Percentiles rank a stretch among this genome's conserved stretches.
phyloP scores from a whole-genome alignment of 2,329 filamentous ascomycete genomes.

The Aspergillus aculeatinus region DNA sequence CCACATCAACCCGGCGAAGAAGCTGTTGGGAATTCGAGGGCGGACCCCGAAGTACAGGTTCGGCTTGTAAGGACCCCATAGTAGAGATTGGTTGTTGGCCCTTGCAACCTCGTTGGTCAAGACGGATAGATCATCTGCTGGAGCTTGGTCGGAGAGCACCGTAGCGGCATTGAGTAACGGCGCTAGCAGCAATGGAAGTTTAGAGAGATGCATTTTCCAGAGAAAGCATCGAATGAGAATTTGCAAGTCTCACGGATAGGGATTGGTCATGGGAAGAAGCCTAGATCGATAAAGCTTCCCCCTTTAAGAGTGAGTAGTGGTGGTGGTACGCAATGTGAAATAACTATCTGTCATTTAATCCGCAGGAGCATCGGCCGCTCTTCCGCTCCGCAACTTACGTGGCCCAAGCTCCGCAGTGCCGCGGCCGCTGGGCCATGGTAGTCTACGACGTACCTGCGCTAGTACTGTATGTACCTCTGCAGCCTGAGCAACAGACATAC shows the following conservation, averaged over 20 bases:
- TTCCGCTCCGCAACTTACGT: constrained; percentile 34
- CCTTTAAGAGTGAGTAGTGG: constrained; percentile 8
- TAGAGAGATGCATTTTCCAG: constrained; percentile 34
- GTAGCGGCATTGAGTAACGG: constrained; percentile 31
- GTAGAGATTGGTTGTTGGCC: constrained; percentile 73
- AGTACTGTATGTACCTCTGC: background rate
- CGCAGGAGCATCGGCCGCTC: constrained; percentile 13
- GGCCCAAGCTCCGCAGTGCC: constrained; percentile 31
- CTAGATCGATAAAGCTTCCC: constrained; percentile 12
- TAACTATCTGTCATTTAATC: constrained; percentile 21
- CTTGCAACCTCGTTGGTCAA: constrained; percentile 42
- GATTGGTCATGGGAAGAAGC: constrained; percentile 13
- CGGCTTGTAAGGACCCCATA: constrained; percentile 94
- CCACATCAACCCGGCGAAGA: constrained; percentile 87
- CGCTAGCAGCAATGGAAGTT: constrained; percentile 26
- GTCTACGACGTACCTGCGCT: background rate
- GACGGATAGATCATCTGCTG: constrained; percentile 33
- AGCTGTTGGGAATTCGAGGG: constrained; percentile 75
- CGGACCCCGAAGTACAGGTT: constrained; percentile 93
- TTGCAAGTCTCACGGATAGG: constrained; percentile 18
- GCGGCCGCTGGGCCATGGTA: background rate
- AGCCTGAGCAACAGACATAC: background rate
- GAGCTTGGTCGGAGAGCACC: constrained; percentile 27
- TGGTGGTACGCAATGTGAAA: constrained; percentile 11
- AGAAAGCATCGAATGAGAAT: constrained; percentile 19